These are phyloP conservation scores for Linnemannia elongata DNA, from an alignment of 192 early-diverging fungal genomes.

Conservation along the genomic window DNA sequence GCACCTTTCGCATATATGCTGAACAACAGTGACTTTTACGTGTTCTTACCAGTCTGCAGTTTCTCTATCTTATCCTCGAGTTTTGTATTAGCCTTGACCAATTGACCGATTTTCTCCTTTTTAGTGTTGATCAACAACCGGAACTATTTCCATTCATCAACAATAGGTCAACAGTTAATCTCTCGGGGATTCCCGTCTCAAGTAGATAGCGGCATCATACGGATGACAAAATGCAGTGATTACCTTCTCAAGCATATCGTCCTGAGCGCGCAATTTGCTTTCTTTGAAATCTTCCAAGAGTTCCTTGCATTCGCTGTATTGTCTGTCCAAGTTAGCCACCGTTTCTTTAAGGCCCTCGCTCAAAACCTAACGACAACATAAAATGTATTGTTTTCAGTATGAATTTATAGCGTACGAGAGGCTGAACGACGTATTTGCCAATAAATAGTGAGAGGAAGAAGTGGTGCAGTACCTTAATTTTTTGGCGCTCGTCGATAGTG, in stretches of 20 bases:
- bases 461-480: conserved; percentile 14
- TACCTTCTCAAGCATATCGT: conserved; percentile 46
- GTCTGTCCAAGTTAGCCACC: conserved; percentile 4
- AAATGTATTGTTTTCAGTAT: not conserved
- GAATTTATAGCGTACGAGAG: not conserved
- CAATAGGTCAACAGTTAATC: not conserved
- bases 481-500: conserved; percentile 41
- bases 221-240: not conserved
- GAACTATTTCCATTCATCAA: conserved; percentile 24
- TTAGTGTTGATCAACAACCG: conserved; percentile 37
- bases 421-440: not conserved
- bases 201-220: not conserved
- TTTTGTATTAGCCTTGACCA: conserved; percentile 10
- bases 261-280: conserved; percentile 13
- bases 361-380: conserved; percentile 3
- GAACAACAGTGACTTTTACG: not conserved
- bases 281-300: conserved; percentile 23
- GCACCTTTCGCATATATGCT: not conserved
- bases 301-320: conserved; percentile 30
- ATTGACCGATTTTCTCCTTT: conserved; percentile 33
- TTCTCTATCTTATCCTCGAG: conserved; percentile 14
- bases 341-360: conserved; percentile 20
- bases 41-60: conserved; percentile 24
- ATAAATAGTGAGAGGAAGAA: not conserved
- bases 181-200: not conserved